phyloP scores from a whole-genome alignment of 2,329 filamentous ascomycete genomes.

The Fusarium avenaceum region DNA sequence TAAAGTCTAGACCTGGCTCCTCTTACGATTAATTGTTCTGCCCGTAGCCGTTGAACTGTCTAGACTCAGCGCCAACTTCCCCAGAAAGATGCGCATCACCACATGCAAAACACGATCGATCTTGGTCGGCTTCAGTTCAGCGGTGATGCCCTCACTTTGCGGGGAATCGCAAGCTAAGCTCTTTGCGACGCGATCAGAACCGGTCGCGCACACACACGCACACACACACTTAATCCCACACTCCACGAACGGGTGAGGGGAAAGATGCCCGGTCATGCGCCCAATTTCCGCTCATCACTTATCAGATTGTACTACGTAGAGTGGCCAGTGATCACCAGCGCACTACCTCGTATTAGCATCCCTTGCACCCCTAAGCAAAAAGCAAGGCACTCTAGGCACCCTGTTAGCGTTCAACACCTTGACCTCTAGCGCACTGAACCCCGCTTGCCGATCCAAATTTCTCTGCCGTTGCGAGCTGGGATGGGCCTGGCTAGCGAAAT shows the following conservation, averaged over 20 bases:
- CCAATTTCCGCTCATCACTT: constrained; percentile 14
- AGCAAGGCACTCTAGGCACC: neutral
- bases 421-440: constrained; percentile 2
- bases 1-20: neutral
- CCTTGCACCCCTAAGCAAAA: neutral
- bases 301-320: neutral
- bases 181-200: neutral
- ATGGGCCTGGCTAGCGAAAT: constrained; percentile 3
- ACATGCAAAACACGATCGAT: neutral
- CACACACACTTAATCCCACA: neutral
- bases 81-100: neutral
- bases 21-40: neutral
- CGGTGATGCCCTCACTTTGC: neutral
- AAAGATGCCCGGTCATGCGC: constrained; percentile 21
- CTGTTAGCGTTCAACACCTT: neutral
- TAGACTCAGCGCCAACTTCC: neutral
- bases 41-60: no score
- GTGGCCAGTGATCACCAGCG: neutral
- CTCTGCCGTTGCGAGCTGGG: neutral
- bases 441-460: constrained; percentile 35
- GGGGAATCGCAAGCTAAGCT: constrained; percentile 28
- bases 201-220: neutral
- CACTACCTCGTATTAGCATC: constrained; percentile 14
- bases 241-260: constrained; percentile 10
- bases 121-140: neutral